Percentiles rank a stretch among this genome's conserved stretches.
phyloP scores from a whole-genome alignment of 2,329 filamentous ascomycete species.

The Penicillium sp. region DNA sequence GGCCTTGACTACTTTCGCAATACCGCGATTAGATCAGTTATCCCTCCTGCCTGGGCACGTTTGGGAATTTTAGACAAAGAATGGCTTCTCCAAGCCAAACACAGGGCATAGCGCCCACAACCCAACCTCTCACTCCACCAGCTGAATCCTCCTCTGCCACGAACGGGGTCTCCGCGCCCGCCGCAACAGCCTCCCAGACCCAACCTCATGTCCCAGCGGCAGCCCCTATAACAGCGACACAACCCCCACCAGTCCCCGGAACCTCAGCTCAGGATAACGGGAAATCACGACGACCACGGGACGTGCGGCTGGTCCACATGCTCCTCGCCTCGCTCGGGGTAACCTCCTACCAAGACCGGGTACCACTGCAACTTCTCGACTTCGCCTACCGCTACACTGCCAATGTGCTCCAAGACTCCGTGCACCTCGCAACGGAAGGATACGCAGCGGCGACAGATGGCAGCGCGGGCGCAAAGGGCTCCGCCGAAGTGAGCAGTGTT shows the following conservation, averaged over 20 bases:
- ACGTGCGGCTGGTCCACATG: slow-evolving; percentile 53
- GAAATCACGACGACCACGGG: slow-evolving; percentile 49
- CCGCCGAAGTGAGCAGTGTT: slow-evolving; percentile 52
- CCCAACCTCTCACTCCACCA: slow-evolving; percentile 46
- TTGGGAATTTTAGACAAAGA: background rate
- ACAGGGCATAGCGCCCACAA: slow-evolving; percentile 31
- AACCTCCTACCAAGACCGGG: slow-evolving; percentile 53
- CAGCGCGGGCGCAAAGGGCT: slow-evolving; percentile 35
- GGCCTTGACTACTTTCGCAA: slow-evolving; percentile 7
- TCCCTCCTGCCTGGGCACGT: background rate
- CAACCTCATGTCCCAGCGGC: slow-evolving; percentile 16
- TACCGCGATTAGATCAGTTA: background rate
- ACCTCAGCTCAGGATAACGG: slow-evolving; percentile 49
- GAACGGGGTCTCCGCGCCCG: slow-evolving; percentile 22
- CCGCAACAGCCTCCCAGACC: slow-evolving; percentile 22
- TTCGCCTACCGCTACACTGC: slow-evolving; percentile 57
- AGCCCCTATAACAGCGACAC: slow-evolving; percentile 26
- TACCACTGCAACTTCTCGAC: slow-evolving; percentile 53
- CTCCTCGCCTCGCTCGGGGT: slow-evolving; percentile 51
- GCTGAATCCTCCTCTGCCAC: slow-evolving; percentile 36
- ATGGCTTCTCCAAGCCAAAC: slow-evolving; percentile 40
- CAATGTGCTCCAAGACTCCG: slow-evolving; percentile 52
- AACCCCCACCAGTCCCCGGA: slow-evolving; percentile 40
- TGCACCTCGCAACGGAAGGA: slow-evolving; percentile 52
- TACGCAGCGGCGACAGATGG: slow-evolving; percentile 45